A percentile compares a stretch with the other conserved stretches of the same genome.
These are phyloP conservation scores for Kodamaea fukazawae DNA, from an alignment of 805 yeast species.

Conservation along the genomic window DNA sequence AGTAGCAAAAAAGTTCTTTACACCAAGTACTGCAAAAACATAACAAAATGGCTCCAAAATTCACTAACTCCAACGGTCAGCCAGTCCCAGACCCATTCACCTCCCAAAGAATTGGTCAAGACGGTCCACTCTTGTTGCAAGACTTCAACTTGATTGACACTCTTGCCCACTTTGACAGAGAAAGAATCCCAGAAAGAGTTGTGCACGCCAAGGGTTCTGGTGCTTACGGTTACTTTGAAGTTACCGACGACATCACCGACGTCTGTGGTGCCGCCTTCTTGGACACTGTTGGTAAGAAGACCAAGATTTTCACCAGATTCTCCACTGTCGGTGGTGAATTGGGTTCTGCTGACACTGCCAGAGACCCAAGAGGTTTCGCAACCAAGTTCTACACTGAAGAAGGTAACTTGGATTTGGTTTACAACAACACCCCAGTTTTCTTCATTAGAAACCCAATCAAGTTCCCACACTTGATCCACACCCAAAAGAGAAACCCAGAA, in stretches of 20 bases:
- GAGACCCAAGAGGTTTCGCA: constrained; percentile 71
- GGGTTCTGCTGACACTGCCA: constrained; percentile 63
- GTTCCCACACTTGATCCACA: constrained; percentile 65
- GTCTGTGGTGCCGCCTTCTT: constrained; percentile 24
- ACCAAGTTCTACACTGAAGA: constrained; percentile 65
- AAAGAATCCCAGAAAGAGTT: constrained; percentile 64
- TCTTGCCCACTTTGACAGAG: constrained; percentile 60
- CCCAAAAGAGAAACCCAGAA: constrained; percentile 68
- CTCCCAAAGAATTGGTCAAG: constrained; percentile 50
- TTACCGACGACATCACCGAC: constrained; percentile 46
- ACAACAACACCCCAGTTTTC: constrained; percentile 69
- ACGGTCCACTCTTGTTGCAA: constrained; percentile 58
- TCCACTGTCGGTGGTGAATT: constrained; percentile 70
- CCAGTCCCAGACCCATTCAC: constrained; percentile 72
- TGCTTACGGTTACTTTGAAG: constrained; percentile 57
- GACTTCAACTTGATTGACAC: constrained; percentile 57
- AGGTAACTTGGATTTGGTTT: constrained; percentile 70
- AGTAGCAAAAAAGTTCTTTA: neutral
- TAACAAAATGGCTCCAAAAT: constrained; percentile 50
- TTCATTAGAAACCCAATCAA: constrained; percentile 63
- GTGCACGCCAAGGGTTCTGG: constrained; percentile 70
- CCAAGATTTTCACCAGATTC: constrained; percentile 44
- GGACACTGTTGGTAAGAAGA: constrained; percentile 30
- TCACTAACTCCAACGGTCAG: constrained; percentile 70
- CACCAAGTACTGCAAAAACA: neutral